These are phyloP conservation scores for Alternaria sp. DNA, from an alignment of 2,329 filamentous ascomycete species.

Conservation along the genomic window DNA sequence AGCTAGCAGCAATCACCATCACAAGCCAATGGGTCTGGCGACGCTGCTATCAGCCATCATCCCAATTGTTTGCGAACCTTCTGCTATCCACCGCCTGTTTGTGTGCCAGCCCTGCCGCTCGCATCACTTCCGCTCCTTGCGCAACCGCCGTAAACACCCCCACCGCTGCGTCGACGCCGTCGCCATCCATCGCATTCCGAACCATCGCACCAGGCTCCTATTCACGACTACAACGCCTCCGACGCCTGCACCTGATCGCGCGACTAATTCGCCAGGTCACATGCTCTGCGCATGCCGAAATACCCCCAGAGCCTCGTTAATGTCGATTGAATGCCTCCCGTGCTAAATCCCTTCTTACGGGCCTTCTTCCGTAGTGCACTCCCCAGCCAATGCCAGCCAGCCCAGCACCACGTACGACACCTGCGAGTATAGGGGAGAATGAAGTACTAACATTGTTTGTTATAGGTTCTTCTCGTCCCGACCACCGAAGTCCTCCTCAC, in stretches of 20 bases:
- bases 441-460: constrained; percentile 6
- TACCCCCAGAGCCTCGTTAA: constrained; percentile 23
- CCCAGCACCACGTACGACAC: constrained; percentile 77
- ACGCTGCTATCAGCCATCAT: constrained; percentile 10
- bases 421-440: neutral
- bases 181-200: constrained; percentile 22
- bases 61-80: constrained; percentile 11
- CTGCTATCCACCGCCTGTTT: constrained; percentile 7
- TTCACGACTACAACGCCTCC: constrained; percentile 20
- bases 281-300: constrained; percentile 35
- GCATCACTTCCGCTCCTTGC: neutral
- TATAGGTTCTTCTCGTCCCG: constrained; percentile 82
- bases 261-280: constrained; percentile 28
- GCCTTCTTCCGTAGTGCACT: constrained; percentile 98
- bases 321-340: constrained; percentile 84
- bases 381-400: constrained; percentile 86
- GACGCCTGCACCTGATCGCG: constrained; percentile 24
- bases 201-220: constrained; percentile 31
- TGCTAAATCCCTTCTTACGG: constrained; percentile 94
- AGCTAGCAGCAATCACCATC: constrained; percentile 27
- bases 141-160: neutral
- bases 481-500: constrained; percentile 90
- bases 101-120: neutral
- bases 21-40: constrained; percentile 29
- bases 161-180: neutral